Percentiles rank a stretch among this genome's conserved stretches.
phyloP scores from a whole-genome alignment of 192 early-diverging fungal genomes.

The Entomortierella parvispora region DNA sequence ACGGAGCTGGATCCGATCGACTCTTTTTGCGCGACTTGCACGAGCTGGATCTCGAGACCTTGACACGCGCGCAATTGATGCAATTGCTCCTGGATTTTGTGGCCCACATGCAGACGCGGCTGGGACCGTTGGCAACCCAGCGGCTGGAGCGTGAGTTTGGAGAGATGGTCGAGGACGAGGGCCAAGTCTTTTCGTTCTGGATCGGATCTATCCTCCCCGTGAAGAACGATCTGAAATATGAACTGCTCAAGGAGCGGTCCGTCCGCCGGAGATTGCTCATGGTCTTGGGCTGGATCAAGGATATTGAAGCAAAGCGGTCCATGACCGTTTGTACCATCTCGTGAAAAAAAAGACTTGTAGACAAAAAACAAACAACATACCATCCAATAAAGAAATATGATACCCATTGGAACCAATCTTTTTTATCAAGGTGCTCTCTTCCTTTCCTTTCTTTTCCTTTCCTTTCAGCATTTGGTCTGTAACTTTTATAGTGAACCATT shows the following conservation, averaged over 20 bases:
- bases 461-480: too few species aligned
- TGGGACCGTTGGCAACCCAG: slow-evolving; percentile 43
- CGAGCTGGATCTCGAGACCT: slow-evolving; percentile 10
- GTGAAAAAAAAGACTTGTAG: too few species aligned
- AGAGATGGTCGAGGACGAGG: slow-evolving; percentile 53
- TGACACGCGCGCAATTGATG: slow-evolving; percentile 45
- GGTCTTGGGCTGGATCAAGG: slow-evolving; percentile 59
- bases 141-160: slow-evolving; percentile 51
- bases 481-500: too few species aligned
- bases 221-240: slow-evolving; percentile 54
- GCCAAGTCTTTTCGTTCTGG: slow-evolving; percentile 60
- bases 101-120: slow-evolving; percentile 32
- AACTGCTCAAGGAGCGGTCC: slow-evolving; percentile 49
- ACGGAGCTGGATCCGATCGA: background rate
- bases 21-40: slow-evolving; percentile 27
- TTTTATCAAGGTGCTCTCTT: too few species aligned
- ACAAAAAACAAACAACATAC: too few species aligned
- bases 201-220: slow-evolving; percentile 61
- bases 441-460: too few species aligned
- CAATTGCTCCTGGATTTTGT: slow-evolving; percentile 46
- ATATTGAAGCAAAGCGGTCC: slow-evolving; percentile 39
- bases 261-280: slow-evolving; percentile 57
- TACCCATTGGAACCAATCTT: too few species aligned
- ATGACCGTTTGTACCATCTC: slow-evolving; percentile 23
- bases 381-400: too few species aligned